phyloP scores from a whole-genome alignment of 1,139 yeast genomes.

The Nadsonia commutata region DNA sequence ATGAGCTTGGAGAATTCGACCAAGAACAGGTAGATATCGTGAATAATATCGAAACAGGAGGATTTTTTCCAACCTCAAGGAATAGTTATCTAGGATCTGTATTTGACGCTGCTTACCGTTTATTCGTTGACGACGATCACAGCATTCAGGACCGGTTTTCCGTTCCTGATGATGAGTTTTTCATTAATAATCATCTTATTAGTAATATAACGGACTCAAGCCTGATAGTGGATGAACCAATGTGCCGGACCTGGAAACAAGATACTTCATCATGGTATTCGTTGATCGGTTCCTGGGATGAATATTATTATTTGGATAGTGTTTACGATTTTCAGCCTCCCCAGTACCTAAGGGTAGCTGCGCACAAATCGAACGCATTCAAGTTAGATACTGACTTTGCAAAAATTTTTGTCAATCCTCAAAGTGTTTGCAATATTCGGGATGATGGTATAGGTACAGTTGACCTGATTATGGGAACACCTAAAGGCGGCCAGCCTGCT shows the following conservation, averaged over 20 bases:
- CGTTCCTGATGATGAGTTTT: constrained; percentile 2
- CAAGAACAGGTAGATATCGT: no score
- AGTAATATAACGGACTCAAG: constrained; percentile 6
- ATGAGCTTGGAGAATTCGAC: no score
- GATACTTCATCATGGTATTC: constrained; percentile 11
- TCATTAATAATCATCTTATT: constrained; percentile 2
- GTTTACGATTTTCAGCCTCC: constrained; percentile 16
- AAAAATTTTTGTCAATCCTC: constrained; percentile 2
- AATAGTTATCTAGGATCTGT: no score
- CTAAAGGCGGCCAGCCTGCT: background rate
- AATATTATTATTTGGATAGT: constrained; percentile 20
- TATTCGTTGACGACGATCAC: no score
- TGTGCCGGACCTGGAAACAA: constrained; percentile 8
- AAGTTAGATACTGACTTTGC: background rate
- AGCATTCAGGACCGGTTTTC: constrained; percentile 2
- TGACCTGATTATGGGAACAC: constrained; percentile 5
- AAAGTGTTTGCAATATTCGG: constrained; percentile 1
- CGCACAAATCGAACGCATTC: constrained; percentile 2
- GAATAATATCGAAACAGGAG: no score
- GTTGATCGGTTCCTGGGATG: constrained; percentile 21
- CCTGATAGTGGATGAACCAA: constrained; percentile 1
- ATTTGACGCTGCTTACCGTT: no score
- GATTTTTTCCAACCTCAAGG: no score
- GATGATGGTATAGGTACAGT: constrained; percentile 2
- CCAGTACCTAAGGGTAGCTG: constrained; percentile 11